These are phyloP conservation scores for Effrenium voratum DNA, from an alignment of 73 alveolate genomes.

Conservation along the genomic window DNA sequence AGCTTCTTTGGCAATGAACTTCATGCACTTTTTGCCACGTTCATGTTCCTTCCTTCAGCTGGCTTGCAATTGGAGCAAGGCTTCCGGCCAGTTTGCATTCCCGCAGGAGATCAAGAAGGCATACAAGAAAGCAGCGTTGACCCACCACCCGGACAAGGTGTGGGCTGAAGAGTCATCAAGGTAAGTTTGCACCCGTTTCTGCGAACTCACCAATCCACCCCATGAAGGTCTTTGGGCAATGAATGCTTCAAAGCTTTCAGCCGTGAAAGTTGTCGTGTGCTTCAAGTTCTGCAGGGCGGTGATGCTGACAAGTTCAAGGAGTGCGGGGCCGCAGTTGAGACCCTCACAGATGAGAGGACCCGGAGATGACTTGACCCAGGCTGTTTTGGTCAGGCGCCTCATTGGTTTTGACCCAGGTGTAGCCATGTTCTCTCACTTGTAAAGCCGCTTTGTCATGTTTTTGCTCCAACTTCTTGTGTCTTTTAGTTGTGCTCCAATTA, in stretches of 20 bases:
- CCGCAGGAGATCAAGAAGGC: slow-evolving; percentile 92
- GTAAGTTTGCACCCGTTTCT: too few species aligned
- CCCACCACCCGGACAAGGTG: slow-evolving; percentile 96
- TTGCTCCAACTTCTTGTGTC: too few species aligned
- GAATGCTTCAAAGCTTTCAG: not conserved
- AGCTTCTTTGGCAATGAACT: not conserved
- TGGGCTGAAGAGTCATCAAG: too few species aligned
- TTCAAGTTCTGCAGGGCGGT: slow-evolving; percentile 92
- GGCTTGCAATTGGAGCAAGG: too few species aligned
- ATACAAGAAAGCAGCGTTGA: slow-evolving; percentile 94
- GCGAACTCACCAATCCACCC: not conserved
- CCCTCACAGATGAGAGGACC: slow-evolving; percentile 72
- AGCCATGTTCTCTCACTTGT: too few species aligned
- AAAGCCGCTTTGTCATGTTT: too few species aligned
- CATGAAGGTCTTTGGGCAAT: not conserved
- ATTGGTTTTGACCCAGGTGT: too few species aligned
- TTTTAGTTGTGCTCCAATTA: too few species aligned
- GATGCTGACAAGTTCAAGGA: slow-evolving; percentile 95
- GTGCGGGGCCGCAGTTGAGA: slow-evolving; percentile 88
- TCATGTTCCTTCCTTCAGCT: too few species aligned
- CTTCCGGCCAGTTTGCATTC: too few species aligned
- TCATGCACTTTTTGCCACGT: not conserved
- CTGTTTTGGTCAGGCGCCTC: too few species aligned
- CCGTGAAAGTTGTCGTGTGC: not conserved
- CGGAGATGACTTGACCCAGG: not conserved